Evolutionary conservation across 1,284 basidiomycete species (phyloP).

Genomic region (Porodaedalea pini): DNA sequence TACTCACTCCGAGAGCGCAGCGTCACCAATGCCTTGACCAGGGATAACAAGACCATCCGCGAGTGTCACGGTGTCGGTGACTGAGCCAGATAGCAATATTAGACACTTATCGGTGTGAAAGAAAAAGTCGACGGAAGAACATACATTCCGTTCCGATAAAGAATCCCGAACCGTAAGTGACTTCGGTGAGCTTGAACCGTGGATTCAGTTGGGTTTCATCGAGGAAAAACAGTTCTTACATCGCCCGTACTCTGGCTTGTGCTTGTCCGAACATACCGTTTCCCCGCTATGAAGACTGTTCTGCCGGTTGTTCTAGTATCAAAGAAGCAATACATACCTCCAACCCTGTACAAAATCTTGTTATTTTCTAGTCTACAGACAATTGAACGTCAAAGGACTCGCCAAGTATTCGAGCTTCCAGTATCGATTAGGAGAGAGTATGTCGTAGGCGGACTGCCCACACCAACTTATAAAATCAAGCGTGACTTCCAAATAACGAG

Average conservation of each 20-base stretch:
- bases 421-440: conserved; percentile 24
- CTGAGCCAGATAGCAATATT: conserved; percentile 4
- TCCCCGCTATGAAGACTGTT: conserved; percentile 21
- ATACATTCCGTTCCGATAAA: conserved; percentile 22
- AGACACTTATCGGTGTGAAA: background rate
- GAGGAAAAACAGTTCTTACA: background rate
- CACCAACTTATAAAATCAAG: conserved; percentile 9
- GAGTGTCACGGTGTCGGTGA: conserved; percentile 22
- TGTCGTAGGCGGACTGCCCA: conserved; percentile 21
- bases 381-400: no score
- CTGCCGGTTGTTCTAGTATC: background rate
- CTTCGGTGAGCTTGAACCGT: background rate
- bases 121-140: background rate
- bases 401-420: conserved; percentile 25
- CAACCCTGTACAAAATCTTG: background rate
- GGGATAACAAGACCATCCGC: conserved; percentile 18
- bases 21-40: conserved; percentile 24
- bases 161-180: conserved; percentile 22
- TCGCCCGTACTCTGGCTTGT: conserved; percentile 18
- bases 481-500: background rate
- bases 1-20: conserved; percentile 9
- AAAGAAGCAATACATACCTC: background rate
- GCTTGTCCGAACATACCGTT: conserved; percentile 12
- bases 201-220: background rate
- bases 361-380: no score